These are phyloP conservation scores for Stephanocyclus meneghinianus DNA, from an alignment of 352 stramenopile species.

Conservation along the genomic window DNA sequence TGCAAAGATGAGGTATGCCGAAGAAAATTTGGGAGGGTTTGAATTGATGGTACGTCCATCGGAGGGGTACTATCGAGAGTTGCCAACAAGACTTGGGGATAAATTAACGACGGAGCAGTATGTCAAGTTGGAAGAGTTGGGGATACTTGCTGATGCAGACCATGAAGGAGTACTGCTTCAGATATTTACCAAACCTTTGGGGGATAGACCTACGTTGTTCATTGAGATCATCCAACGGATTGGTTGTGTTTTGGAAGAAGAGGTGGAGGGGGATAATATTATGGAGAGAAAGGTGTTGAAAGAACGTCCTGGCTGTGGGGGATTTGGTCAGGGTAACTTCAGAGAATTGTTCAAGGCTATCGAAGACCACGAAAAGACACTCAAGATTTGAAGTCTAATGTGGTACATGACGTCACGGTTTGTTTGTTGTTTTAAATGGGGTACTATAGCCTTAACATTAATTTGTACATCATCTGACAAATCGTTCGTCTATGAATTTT, in stretches of 20 bases:
- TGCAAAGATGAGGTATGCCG: slow-evolving; percentile 61
- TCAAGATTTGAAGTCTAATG: slow-evolving; percentile 45
- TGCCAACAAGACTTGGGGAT: slow-evolving; percentile 85
- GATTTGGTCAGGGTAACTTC: slow-evolving; percentile 92
- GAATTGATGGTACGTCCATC: slow-evolving; percentile 86
- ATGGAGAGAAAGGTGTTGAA: slow-evolving; percentile 2
- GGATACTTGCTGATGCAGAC: slow-evolving; percentile 92
- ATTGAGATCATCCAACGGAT: slow-evolving; percentile 91
- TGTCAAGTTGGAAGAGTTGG: slow-evolving; percentile 88
- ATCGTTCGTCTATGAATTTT: background rate
- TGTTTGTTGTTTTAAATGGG: background rate
- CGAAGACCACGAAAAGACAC: slow-evolving; percentile 78
- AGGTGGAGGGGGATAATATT: background rate
- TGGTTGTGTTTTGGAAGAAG: slow-evolving; percentile 79
- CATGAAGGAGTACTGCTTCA: slow-evolving; percentile 91
- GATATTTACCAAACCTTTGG: slow-evolving; percentile 84
- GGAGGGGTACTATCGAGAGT: slow-evolving; percentile 89
- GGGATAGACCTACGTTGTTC: slow-evolving; percentile 87
- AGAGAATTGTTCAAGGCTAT: slow-evolving; percentile 91
- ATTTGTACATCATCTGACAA: background rate
- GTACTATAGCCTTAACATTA: background rate
- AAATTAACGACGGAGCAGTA: slow-evolving; percentile 87
- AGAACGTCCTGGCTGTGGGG: slow-evolving; percentile 71
- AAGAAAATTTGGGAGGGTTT: slow-evolving; percentile 72
- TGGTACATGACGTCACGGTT: background rate